Conservation (phyloP, 495 filamentous ascomycete species). For the Penicillium malachiteum region DNA sequence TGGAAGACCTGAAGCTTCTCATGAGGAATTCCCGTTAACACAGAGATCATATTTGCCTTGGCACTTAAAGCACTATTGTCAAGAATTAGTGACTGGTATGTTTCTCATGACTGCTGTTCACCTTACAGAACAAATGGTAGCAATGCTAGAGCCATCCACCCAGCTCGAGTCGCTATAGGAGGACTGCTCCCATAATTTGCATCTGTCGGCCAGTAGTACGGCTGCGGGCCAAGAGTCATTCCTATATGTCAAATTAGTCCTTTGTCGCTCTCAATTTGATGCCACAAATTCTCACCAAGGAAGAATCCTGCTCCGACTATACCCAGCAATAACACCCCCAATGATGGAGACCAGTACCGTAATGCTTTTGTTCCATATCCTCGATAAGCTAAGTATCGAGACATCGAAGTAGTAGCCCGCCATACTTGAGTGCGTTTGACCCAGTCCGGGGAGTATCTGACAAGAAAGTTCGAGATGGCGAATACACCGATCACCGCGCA, state of each 20-base stretch:
- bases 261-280: background rate
- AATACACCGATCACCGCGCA: conserved; percentile 48
- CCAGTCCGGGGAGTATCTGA: conserved; percentile 18
- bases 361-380: conserved; percentile 18
- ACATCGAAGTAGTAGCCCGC: conserved; percentile 21
- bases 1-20: conserved; percentile 50
- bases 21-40: conserved; percentile 50
- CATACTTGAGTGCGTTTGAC: conserved; percentile 25
- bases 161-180: conserved; percentile 51
- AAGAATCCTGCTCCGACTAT: conserved; percentile 23
- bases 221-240: conserved; percentile 50
- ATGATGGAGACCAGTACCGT: conserved; percentile 25
- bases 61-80: conserved; percentile 27
- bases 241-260: conserved; percentile 21
- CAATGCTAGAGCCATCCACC: conserved; percentile 52
- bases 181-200: conserved; percentile 49
- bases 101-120: conserved; percentile 5
- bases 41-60: conserved; percentile 45
- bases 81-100: conserved; percentile 1
- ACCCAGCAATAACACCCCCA: conserved; percentile 24
- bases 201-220: conserved; percentile 60
- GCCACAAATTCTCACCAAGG: conserved; percentile 25
- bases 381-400: conserved; percentile 26
- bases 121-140: conserved; percentile 52
- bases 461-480: conserved; percentile 31